phyloP scores from a whole-genome alignment of 495 filamentous ascomycete genomes.

The Amphirosellinia nigrospora region DNA sequence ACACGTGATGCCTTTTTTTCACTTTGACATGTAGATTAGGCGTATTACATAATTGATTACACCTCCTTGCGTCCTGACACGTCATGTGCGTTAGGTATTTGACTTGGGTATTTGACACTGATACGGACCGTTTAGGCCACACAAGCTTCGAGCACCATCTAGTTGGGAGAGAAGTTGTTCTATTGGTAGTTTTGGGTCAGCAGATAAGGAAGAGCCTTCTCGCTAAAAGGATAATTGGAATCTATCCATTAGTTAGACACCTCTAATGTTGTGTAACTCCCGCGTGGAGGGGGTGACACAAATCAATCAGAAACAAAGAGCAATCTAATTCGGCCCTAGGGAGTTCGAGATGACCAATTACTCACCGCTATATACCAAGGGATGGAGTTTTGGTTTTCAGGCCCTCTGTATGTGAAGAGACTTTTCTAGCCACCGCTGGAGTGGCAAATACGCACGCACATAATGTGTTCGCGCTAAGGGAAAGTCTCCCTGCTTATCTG shows the following conservation, averaged over 20 bases:
- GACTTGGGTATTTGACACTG: neutral
- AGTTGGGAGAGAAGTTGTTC: neutral
- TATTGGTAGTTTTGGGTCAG: neutral
- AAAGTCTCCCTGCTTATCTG: neutral
- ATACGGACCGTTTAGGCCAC: neutral
- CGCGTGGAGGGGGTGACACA: neutral
- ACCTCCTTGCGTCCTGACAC: neutral
- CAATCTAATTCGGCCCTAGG: neutral
- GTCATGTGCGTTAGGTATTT: neutral
- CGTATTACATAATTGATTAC: neutral
- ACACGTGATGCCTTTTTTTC: constrained; percentile 3
- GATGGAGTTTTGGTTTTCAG: neutral
- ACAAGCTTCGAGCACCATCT: neutral
- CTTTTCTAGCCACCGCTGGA: constrained; percentile 10
- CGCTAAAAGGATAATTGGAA: neutral
- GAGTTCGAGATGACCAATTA: neutral
- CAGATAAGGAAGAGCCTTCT: neutral
- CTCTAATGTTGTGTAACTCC: neutral
- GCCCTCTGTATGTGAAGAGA: neutral
- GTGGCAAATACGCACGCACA: constrained; percentile 15
- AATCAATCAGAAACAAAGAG: neutral
- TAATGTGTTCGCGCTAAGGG: neutral
- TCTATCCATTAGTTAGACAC: neutral
- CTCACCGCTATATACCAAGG: neutral
- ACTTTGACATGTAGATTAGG: neutral